Evolutionary conservation across 805 yeast genomes (phyloP), one percentile per base, ranked within the genome.

Genomic region (Cyberlindnera xylosilytica): DNA sequence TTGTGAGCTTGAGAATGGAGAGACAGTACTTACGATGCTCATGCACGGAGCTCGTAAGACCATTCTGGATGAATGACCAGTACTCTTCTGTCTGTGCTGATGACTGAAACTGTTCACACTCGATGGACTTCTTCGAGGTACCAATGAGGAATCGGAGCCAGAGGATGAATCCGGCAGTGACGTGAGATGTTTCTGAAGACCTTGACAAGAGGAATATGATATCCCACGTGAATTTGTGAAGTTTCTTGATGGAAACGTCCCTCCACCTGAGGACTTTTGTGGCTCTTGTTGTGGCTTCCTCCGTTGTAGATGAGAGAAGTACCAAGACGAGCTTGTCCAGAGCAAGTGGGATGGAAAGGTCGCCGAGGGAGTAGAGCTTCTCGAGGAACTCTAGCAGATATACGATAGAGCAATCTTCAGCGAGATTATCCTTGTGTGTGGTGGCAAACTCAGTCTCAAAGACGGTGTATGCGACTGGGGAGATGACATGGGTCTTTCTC

Each of bases 11-110:
- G 26, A 87, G 57, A 13, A 86, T 75, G 0, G 90, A 79, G 20
- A 87, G 62, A 11, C 82, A 70, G 54, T 78, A 78, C 57, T 87
- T 88, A 38, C 86, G 73, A 42, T 73, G 78, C 44, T 87, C 95
- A 54, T 84, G 89, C 1, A 73, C 64, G 2, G 60, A 53, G 41
- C 79, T 71, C 13, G 72, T 69, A 30, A 87, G 61, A 2, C 87
- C 83, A 20, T 51, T 49, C 53, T 83, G 87, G 17, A 87, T 57
- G 12, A 56, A 53, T 4, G 45, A 36, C 93, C 95, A 87, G 50
- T 80, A 83, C 1, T 52, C 48, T 2, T 57, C 54, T 1, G n/a
- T 8, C 22, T 42, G 38, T 9, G 47, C 45, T 7, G 33, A 12
- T 1, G 13, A 3, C 8, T 41, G 34, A 20, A 52, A 26, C 41